Evolutionary conservation across 768 basidiomycete genomes (phyloP).

Genomic region (Kwoniella newhampshirensis): DNA sequence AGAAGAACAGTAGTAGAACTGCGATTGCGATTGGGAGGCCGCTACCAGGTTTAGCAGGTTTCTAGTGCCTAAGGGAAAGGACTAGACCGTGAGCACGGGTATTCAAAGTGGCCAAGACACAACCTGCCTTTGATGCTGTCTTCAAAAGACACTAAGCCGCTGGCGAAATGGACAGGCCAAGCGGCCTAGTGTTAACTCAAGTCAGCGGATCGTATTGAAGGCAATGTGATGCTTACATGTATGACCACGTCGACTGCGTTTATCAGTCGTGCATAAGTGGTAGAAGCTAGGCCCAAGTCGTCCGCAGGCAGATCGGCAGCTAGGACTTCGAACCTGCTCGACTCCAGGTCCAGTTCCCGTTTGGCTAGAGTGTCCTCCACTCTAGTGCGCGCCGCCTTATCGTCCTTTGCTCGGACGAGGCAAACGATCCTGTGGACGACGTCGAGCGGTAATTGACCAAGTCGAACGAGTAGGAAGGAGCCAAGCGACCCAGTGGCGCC

Average conservation of each 20-base stretch:
- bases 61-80: slow-evolving; percentile 24
- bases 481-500: slow-evolving; percentile 52
- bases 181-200: slow-evolving; percentile 38
- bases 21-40: slow-evolving; percentile 2
- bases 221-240: slow-evolving; percentile 32
- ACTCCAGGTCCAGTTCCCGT: slow-evolving; percentile 6
- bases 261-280: slow-evolving; percentile 17
- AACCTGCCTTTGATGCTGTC: slow-evolving; percentile 42
- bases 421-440: slow-evolving; percentile 37
- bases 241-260: slow-evolving; percentile 30
- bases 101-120: too few species aligned
- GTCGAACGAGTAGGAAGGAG: slow-evolving; percentile 33
- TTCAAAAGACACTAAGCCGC: slow-evolving; percentile 46
- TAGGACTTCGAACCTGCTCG: not conserved
- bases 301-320: slow-evolving; percentile 17
- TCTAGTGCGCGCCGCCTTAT: slow-evolving; percentile 22
- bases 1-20: slow-evolving; percentile 50
- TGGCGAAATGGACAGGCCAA: slow-evolving; percentile 51
- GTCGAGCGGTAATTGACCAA: slow-evolving; percentile 8
- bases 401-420: slow-evolving; percentile 42
- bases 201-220: not conserved
- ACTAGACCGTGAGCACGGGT: slow-evolving; percentile 1
- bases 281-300: slow-evolving; percentile 29
- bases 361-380: slow-evolving; percentile 14
- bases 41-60: slow-evolving; percentile 31